These are phyloP conservation scores for Limtongozyma cylindracea DNA, from an alignment of 805 yeast species.

Conservation along the genomic window DNA sequence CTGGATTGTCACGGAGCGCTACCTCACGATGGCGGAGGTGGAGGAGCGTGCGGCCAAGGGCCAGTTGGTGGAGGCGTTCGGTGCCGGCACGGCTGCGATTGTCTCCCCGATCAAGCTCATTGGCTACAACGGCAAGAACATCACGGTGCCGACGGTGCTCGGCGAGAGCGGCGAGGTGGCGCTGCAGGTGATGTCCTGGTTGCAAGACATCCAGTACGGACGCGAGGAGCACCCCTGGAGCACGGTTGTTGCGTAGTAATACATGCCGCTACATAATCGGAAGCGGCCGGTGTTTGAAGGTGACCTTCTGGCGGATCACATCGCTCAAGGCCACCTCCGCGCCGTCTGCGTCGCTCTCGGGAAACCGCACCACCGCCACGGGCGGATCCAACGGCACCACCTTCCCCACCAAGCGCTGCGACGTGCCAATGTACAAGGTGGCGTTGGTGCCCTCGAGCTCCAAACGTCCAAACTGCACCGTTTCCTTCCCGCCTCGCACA, in stretches of 20 bases:
- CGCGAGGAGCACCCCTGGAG: constrained; percentile 39
- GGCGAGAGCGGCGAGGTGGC: constrained; percentile 77
- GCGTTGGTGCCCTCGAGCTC: no score
- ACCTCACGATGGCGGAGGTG: constrained; percentile 61
- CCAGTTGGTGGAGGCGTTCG: constrained; percentile 80
- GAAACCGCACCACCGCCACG: constrained; percentile 31
- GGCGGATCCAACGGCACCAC: constrained; percentile 30
- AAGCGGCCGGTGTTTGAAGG: constrained; percentile 44
- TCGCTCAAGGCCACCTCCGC: constrained; percentile 29
- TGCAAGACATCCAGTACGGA: constrained; percentile 79
- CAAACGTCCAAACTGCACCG: no score
- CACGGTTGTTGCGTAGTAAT: no score
- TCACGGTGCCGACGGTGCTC: constrained; percentile 52
- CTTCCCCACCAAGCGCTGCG: constrained; percentile 43
- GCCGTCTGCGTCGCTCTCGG: constrained; percentile 4
- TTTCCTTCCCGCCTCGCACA: constrained; percentile 12
- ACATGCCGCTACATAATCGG: constrained; percentile 72
- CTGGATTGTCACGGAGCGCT: constrained; percentile 76
- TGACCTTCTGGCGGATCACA: constrained; percentile 26
- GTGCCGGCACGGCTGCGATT: constrained; percentile 94
- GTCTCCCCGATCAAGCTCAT: constrained; percentile 83
- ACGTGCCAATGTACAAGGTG: constrained; percentile 40
- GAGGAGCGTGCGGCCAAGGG: constrained; percentile 56
- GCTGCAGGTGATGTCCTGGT: constrained; percentile 60
- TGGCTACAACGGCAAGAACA: constrained; percentile 52